Evolutionary conservation across 345 rosid species (phyloP).

Genomic region (Brassica nigra): DNA sequence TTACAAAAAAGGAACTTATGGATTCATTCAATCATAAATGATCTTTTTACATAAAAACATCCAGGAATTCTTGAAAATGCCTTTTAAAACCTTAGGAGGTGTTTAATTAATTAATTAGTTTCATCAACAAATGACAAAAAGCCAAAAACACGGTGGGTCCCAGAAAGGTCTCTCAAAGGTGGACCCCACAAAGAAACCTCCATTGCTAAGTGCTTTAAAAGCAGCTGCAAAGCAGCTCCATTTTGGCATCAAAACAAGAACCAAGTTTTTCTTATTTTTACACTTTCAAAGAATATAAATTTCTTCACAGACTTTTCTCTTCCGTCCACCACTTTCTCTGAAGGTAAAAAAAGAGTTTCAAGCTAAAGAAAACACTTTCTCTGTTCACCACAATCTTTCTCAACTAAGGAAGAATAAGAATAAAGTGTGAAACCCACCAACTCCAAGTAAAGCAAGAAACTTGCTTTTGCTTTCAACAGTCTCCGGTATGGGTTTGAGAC

Average conservation of each 20-base stretch:
- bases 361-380: not conserved
- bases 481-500: slow-evolving; percentile 47
- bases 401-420: slow-evolving; percentile 43
- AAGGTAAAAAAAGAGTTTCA: not conserved
- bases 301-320: slow-evolving; percentile 7
- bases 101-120: not conserved
- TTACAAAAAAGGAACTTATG: too few species aligned
- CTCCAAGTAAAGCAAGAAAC: not conserved
- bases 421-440: slow-evolving; percentile 44
- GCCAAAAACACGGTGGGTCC: slow-evolving; percentile 26
- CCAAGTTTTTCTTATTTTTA: slow-evolving; percentile 27
- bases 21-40: not conserved
- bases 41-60: not conserved
- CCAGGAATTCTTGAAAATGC: not conserved
- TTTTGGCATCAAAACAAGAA: slow-evolving; percentile 35
- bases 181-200: slow-evolving; percentile 42
- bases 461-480: not conserved
- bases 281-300: slow-evolving; percentile 22
- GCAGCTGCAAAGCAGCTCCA: slow-evolving; percentile 51
- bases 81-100: not conserved
- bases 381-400: slow-evolving; percentile 14
- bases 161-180: slow-evolving; percentile 27
- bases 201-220: slow-evolving; percentile 45
- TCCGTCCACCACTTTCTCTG: slow-evolving; percentile 20
- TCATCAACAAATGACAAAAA: not conserved